Base-by-base conservation (phyloP, 257 asterid species). In the Jaltomata sinuosa region DNA sequence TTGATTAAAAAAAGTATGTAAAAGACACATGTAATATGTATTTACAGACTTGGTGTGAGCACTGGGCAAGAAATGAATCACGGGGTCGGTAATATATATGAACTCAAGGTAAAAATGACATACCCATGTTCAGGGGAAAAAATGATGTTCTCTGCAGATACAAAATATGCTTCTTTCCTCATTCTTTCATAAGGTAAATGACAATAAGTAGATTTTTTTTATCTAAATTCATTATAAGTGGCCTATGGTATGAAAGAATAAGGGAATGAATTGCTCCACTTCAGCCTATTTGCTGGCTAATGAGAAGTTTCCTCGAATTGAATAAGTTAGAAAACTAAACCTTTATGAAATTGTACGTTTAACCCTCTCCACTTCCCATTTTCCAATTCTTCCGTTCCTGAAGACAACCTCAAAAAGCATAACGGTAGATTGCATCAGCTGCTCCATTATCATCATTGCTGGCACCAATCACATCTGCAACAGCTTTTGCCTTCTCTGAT, bases 391-490 rank as follows among this genome's bases (percentile, higher is more conserved):
- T 55, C 19, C 2, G 6, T 59, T 59, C 19, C 77, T 36, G 72
- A 81, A 59, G 19, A 81, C 72, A 47, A 52, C 79, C 90, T 95
- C 89, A 97, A 87, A 97, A 94, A 52, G 97, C 98, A 45, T 92
- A 97, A 71, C 97, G 93, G 55, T 95, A 95, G 67, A 97, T 94
- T 3, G 99, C 99, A 89, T 97, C 98, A 72, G 99, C 99, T 3
- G 89, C 99, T 85, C 99, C 99, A 77, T 97, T 97, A 90, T 97
- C 99, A 74, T 97, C 97, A 38, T 95, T 97, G 92, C 98, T 93
- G 87, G 90, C 71, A 50, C 98, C 98, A 27, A 97, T 89, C 50
- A 94, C 97, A 86, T 97, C 86, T 2, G 99, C 99, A 15, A 83
- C 94, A 38, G 96, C 93, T 89, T 95, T 97, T 77, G 99, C 92